Conservation (phyloP, 2,329 filamentous ascomycete genomes). For the Alternaria tenuissima region DNA sequence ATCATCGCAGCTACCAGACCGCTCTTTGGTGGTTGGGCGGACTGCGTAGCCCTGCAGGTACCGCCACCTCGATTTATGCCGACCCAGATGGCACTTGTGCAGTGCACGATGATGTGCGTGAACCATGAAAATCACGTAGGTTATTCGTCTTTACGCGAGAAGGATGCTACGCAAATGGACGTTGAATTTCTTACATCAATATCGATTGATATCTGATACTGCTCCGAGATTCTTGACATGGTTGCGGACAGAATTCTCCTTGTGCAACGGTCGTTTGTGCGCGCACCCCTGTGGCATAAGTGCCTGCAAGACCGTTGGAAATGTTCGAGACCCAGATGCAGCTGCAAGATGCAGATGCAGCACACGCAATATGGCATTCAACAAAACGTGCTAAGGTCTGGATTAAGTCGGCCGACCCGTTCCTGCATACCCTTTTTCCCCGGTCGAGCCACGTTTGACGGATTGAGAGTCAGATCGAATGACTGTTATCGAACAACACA, state of each 20-base stretch:
- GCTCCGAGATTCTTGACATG: neutral
- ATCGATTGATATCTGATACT: neutral
- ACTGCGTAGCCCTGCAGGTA: conserved; percentile 28
- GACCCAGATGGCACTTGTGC: conserved; percentile 17
- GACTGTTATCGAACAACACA: conserved; percentile 18
- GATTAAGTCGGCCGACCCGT: conserved; percentile 11
- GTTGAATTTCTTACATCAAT: neutral
- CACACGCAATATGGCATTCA: conserved; percentile 15
- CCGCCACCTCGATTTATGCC: conserved; percentile 23
- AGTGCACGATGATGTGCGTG: conserved; percentile 32
- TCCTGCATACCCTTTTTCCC: conserved; percentile 15
- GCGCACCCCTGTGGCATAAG: conserved; percentile 11
- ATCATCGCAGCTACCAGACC: conserved; percentile 30
- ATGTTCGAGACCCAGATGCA: conserved; percentile 16
- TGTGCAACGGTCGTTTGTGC: conserved; percentile 12
- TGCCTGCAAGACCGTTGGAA: conserved; percentile 5
- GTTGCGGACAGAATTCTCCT: neutral
- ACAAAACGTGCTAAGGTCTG: conserved; percentile 13
- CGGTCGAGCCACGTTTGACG: conserved; percentile 9
- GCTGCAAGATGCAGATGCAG: conserved; percentile 16
- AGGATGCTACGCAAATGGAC: neutral
- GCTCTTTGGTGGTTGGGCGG: conserved; percentile 32
- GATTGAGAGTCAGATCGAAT: conserved; percentile 10
- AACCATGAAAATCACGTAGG: conserved; percentile 19
- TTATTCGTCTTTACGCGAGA: conserved; percentile 1